Conservation (phyloP, 495 filamentous ascomycete genomes). For the Hapsidospora chrysogenum region DNA sequence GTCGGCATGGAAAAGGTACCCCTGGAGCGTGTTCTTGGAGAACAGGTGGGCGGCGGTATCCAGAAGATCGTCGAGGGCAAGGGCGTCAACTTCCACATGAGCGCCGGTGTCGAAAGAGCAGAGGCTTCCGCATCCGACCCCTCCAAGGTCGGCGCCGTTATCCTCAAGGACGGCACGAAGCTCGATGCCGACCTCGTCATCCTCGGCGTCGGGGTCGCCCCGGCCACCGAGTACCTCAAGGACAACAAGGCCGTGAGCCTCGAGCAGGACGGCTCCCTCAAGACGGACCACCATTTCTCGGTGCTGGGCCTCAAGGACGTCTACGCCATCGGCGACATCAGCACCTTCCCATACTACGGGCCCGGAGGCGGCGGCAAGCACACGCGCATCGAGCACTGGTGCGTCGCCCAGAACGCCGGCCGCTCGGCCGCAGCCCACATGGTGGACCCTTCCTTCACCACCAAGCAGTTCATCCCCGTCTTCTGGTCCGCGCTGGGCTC, state of each 20-base stretch:
- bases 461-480: constrained; percentile 70
- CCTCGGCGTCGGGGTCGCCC: constrained; percentile 74
- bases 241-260: constrained; percentile 49
- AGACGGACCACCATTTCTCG: constrained; percentile 58
- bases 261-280: constrained; percentile 65
- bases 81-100: constrained; percentile 76
- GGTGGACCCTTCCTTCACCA: constrained; percentile 35
- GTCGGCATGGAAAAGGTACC: constrained; percentile 85
- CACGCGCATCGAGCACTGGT: constrained; percentile 87
- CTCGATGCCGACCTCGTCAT: constrained; percentile 83
- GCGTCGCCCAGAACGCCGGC: constrained; percentile 88
- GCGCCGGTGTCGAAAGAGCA: constrained; percentile 65
- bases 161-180: constrained; percentile 71
- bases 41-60: constrained; percentile 64
- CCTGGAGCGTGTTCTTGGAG: constrained; percentile 76
- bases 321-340: constrained; percentile 91
- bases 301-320: constrained; percentile 61
- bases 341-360: constrained; percentile 85
- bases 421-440: constrained; percentile 64
- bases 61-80: constrained; percentile 60
- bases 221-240: constrained; percentile 73
- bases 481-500: constrained; percentile 91
- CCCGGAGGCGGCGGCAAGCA: constrained; percentile 57
- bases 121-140: constrained; percentile 44
- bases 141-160: constrained; percentile 59